These are phyloP conservation scores for Wickerhamomyces mucosus DNA, from an alignment of 805 yeast species.

Conservation along the genomic window DNA sequence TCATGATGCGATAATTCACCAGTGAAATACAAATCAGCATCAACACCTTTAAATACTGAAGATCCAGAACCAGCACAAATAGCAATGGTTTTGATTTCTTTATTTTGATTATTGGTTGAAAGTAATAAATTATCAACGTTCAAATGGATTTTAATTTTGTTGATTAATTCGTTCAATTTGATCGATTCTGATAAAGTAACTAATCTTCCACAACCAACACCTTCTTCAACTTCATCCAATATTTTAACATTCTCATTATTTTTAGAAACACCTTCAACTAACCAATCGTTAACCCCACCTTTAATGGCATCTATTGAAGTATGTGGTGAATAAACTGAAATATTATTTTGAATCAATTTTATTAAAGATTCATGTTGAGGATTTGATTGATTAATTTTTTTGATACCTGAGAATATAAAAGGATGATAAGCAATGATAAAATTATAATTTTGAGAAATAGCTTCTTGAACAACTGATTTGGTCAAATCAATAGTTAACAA, in stretches of 20 bases:
- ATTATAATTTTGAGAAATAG: slow-evolving; percentile 43
- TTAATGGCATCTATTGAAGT: slow-evolving; percentile 90
- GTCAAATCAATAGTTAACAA: slow-evolving; percentile 83
- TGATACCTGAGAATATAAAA: slow-evolving; percentile 83
- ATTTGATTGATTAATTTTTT: slow-evolving; percentile 52
- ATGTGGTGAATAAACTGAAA: slow-evolving; percentile 91
- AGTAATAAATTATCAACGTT: slow-evolving; percentile 53
- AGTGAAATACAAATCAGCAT: slow-evolving; percentile 62
- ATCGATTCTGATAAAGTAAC: slow-evolving; percentile 38
- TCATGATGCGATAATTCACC: slow-evolving; percentile 97
- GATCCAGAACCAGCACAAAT: slow-evolving; percentile 97
- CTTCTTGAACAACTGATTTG: slow-evolving; percentile 76
- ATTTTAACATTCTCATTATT: slow-evolving; percentile 20
- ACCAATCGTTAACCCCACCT: slow-evolving; percentile 94
- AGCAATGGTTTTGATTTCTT: slow-evolving; percentile 49
- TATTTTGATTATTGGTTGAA: slow-evolving; percentile 28
- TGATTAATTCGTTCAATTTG: slow-evolving; percentile 34
- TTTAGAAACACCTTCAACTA: slow-evolving; percentile 49
- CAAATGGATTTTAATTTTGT: slow-evolving; percentile 43
- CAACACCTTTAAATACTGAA: slow-evolving; percentile 59
- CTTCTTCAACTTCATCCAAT: slow-evolving; percentile 33
- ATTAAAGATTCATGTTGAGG: slow-evolving; percentile 79
- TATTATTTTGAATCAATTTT: slow-evolving; percentile 61
- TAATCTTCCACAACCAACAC: slow-evolving; percentile 78
- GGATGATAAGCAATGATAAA: slow-evolving; percentile 88